Evolutionary conservation across 768 basidiomycete genomes (phyloP).

Genomic region (Boletus pseudo-olivaceus): DNA sequence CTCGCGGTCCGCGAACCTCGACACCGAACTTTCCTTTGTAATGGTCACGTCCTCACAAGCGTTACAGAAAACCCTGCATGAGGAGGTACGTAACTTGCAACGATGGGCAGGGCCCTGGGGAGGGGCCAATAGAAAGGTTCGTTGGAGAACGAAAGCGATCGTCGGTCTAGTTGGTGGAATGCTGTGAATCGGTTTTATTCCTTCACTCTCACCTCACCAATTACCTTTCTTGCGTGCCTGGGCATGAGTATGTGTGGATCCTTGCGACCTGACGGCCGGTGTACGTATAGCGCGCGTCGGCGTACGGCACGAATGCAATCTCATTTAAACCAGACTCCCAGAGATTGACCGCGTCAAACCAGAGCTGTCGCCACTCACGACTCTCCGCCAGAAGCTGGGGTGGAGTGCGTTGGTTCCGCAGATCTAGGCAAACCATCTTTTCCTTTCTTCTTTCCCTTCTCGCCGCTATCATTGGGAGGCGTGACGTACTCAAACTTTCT

Average conservation of each 20-base stretch:
- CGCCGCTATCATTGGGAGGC: constrained; percentile 5
- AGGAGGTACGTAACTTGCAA: constrained; percentile 53
- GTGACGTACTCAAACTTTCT: constrained; percentile 70
- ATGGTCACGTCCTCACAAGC: constrained; percentile 63
- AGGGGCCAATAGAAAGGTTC: constrained; percentile 54
- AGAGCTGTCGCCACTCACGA: constrained; percentile 2
- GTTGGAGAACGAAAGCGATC: constrained; percentile 60
- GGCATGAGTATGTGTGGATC: background rate
- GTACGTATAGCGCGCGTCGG: background rate
- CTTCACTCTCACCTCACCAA: constrained; percentile 8
- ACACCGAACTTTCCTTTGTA: constrained; percentile 88
- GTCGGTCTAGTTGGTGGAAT: constrained; percentile 66
- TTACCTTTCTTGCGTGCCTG: background rate
- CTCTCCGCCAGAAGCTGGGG: background rate
- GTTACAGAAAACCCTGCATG: constrained; percentile 47
- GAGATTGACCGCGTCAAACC: background rate
- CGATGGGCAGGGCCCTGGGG: constrained; percentile 54
- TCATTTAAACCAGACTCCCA: background rate
- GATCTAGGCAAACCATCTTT: constrained; percentile 1
- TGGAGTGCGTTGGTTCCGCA: constrained; percentile 4
- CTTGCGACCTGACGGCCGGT: background rate
- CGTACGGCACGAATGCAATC: background rate
- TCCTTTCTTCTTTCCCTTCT: constrained; percentile 10
- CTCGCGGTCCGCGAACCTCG: constrained; percentile 84
- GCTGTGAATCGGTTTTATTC: constrained; percentile 40